These are phyloP conservation scores for Paspalum notatum DNA, from an alignment of 176 grass and related monocot genomes.

Conservation along the genomic window DNA sequence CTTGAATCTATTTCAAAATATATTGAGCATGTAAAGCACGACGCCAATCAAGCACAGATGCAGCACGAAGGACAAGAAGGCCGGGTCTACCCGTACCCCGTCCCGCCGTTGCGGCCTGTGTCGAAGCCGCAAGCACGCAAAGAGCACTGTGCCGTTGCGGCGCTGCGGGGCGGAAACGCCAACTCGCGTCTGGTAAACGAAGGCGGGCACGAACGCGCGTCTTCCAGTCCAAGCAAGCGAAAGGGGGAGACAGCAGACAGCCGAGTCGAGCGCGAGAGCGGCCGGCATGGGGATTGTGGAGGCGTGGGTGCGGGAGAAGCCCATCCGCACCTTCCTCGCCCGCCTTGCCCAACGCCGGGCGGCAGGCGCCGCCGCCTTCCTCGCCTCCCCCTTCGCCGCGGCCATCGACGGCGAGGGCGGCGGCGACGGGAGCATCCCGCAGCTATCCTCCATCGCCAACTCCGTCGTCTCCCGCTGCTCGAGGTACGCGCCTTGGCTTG, in stretches of 20 bases:
- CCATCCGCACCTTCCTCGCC: constrained; percentile 61
- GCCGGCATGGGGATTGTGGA: constrained; percentile 53
- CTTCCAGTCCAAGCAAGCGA: constrained; percentile 41
- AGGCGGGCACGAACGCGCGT: constrained; percentile 6
- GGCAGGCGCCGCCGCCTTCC: constrained; percentile 8
- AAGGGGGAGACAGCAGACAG: neutral
- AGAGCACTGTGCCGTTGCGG: constrained; percentile 8
- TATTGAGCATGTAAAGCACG: too few species aligned
- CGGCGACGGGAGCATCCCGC: constrained; percentile 39
- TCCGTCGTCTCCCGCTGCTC: constrained; percentile 79
- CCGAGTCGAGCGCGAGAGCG: neutral
- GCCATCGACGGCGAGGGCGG: constrained; percentile 13
- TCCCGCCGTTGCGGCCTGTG: too few species aligned
- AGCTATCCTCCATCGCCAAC: constrained; percentile 71
- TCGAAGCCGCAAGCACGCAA: neutral
- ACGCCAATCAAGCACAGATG: too few species aligned
- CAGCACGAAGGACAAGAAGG: too few species aligned
- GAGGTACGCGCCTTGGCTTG: constrained; percentile 39
- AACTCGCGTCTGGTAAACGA: too few species aligned
- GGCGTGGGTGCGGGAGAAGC: constrained; percentile 59
- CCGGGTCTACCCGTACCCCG: too few species aligned
- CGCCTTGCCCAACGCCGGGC: constrained; percentile 12
- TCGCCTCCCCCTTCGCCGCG: constrained; percentile 35
- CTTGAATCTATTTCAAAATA: too few species aligned
- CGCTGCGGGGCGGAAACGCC: neutral